phyloP scores from a whole-genome alignment of 202 grass and related monocot genomes.

The Bolboschoenoplectus hybrid region DNA sequence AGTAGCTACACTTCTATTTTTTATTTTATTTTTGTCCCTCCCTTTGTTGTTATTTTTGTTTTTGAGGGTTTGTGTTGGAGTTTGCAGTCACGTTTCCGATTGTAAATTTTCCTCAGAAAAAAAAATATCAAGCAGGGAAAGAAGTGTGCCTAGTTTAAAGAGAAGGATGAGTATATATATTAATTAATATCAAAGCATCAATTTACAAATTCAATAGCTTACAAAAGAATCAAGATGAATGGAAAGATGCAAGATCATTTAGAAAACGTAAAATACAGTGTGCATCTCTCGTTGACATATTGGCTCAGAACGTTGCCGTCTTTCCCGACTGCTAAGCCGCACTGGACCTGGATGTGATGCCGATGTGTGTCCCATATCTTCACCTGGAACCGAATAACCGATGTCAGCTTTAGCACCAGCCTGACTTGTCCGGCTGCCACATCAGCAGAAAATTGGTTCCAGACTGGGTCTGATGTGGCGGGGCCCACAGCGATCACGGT shows the following conservation, averaged over 20 bases:
- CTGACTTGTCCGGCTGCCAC: conserved; percentile 47
- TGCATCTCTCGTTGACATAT: conserved; percentile 41
- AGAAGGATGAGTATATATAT: not conserved
- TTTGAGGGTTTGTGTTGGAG: not conserved
- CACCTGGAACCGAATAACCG: conserved; percentile 57
- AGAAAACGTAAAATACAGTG: conserved; percentile 45
- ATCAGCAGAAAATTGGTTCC: conserved; percentile 43
- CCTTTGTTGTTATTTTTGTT: not conserved
- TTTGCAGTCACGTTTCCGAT: not conserved
- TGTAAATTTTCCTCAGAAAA: not conserved
- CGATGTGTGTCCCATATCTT: conserved; percentile 52
- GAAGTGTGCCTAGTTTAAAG: not conserved
- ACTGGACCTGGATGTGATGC: conserved; percentile 62
- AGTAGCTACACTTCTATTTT: not conserved
- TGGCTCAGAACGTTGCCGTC: conserved; percentile 52
- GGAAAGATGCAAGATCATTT: conserved; percentile 15
- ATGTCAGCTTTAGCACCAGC: conserved; percentile 53
- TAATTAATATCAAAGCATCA: not conserved
- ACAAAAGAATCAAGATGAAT: conserved; percentile 9
- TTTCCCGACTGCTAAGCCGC: conserved; percentile 44
- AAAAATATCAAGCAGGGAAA: not conserved
- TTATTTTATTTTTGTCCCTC: not conserved
- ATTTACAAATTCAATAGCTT: not conserved
- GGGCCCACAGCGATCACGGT: conserved; percentile 42
- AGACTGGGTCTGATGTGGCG: conserved; percentile 27